A percentile compares a stretch with the other conserved stretches of the same genome.
Conservation (phyloP, 1,284 basidiomycete species). For the Grifola frondosa region DNA sequence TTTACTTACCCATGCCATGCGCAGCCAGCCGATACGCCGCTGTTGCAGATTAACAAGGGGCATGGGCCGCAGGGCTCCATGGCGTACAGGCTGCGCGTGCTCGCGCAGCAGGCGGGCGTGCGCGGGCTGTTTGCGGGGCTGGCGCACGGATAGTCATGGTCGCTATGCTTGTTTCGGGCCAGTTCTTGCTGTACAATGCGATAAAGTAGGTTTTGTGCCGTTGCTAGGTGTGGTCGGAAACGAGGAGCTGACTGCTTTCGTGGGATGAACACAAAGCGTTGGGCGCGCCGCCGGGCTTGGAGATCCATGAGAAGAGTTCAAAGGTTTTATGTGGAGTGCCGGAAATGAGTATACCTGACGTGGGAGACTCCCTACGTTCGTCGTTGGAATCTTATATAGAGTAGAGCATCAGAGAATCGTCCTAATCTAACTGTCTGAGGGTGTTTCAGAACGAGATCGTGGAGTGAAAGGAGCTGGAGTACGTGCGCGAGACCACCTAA, state of each 20-base stretch:
- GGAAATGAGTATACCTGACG: no score
- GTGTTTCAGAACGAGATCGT: no score
- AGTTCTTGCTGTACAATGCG: slow-evolving; percentile 75
- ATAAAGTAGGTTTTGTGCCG: slow-evolving; percentile 57
- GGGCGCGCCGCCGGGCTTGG: slow-evolving; percentile 66
- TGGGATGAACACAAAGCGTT: no score
- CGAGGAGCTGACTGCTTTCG: no score
- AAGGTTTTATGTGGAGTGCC: no score
- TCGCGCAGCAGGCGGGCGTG: slow-evolving; percentile 56
- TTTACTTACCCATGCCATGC: neutral
- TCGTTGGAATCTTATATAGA: no score
- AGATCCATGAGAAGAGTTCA: slow-evolving; percentile 59
- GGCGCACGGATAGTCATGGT: slow-evolving; percentile 87
- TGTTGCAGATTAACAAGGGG: slow-evolving; percentile 82
- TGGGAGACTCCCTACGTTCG: no score
- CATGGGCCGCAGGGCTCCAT: slow-evolving; percentile 77
- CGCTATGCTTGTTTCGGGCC: slow-evolving; percentile 72
- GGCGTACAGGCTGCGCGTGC: slow-evolving; percentile 51
- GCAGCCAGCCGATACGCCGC: slow-evolving; percentile 68
- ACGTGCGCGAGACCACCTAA: no score
- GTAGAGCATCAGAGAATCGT: no score
- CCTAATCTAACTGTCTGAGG: no score
- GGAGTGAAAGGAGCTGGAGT: no score
- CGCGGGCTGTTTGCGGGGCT: slow-evolving; percentile 77
- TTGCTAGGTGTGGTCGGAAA: neutral